Conservation (phyloP, 345 rosid genomes). For the Syzygium grande region DNA sequence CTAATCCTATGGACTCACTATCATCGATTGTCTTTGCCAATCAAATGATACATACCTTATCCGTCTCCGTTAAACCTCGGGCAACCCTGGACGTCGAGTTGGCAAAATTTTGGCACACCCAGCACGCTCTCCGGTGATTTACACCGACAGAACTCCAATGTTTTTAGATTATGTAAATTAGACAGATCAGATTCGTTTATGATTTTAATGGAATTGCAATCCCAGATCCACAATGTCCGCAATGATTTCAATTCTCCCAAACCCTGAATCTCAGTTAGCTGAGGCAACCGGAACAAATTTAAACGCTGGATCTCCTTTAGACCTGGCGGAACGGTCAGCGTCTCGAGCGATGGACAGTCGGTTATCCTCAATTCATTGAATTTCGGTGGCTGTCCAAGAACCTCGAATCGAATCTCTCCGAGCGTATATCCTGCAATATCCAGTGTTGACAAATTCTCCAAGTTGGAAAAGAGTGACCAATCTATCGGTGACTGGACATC, state of each 20-base stretch:
- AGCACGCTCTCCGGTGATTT: not conserved
- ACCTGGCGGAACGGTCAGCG: too few species aligned
- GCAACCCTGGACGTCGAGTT: rapidly evolving
- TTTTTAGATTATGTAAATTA: not conserved
- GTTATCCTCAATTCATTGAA: too few species aligned
- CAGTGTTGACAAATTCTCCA: too few species aligned
- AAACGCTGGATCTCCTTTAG: not conserved
- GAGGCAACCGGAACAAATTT: rapidly evolving
- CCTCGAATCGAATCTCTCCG: too few species aligned
- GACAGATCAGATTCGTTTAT: not conserved
- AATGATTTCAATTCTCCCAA: not conserved
- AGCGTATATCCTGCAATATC: too few species aligned
- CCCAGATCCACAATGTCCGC: rapidly evolving
- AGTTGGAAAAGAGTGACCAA: too few species aligned
- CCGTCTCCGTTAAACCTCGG: not conserved
- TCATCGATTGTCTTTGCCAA: not conserved
- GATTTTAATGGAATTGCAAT: not conserved
- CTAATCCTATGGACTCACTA: not conserved
- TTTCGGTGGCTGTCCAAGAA: too few species aligned
- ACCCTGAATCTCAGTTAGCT: not conserved
- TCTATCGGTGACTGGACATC: too few species aligned
- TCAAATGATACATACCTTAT: not conserved
- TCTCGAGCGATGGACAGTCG: too few species aligned
- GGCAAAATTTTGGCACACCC: not conserved
- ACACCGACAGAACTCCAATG: rapidly evolving